These are phyloP conservation scores for Lodderomyces beijingensis DNA, from an alignment of 1,139 yeast species.

Conservation along the genomic window DNA sequence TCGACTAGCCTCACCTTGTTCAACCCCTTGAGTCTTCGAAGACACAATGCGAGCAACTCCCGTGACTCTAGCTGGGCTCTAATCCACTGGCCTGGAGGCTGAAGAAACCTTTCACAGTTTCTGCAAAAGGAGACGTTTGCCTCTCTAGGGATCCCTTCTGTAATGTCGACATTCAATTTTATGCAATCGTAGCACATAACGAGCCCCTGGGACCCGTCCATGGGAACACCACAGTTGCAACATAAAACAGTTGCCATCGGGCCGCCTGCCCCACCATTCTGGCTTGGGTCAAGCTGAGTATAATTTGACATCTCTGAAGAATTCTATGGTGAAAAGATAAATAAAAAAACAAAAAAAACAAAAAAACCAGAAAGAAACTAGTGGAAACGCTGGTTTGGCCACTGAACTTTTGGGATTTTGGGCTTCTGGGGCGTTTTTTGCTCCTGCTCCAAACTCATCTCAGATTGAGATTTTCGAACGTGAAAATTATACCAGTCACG, in stretches of 20 bases:
- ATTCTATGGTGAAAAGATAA: too few relatives aligned
- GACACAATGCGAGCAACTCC: constrained; percentile 85
- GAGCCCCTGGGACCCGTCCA: constrained; percentile 91
- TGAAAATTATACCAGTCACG: too few relatives aligned
- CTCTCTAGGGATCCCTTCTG: constrained; percentile 94
- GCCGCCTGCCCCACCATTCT: constrained; percentile 16
- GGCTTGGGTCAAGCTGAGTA: constrained; percentile 35
- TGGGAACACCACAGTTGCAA: constrained; percentile 98
- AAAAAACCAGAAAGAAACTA: neutral
- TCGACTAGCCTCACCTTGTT: constrained; percentile 85
- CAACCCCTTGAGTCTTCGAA: constrained; percentile 83
- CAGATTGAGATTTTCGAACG: too few relatives aligned
- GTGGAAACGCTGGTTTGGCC: too few relatives aligned
- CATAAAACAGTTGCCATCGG: constrained; percentile 80
- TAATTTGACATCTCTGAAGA: constrained; percentile 51
- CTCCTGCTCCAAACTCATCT: too few relatives aligned
- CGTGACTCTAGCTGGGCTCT: constrained; percentile 87
- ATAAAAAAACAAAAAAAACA: neutral
- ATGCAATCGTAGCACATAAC: constrained; percentile 99
- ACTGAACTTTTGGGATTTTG: too few relatives aligned
- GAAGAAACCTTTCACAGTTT: constrained; percentile 93
- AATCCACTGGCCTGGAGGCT: constrained; percentile 94
- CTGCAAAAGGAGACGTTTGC: constrained; percentile 90
- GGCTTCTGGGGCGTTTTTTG: too few relatives aligned
- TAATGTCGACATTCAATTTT: constrained; percentile 87